These are phyloP conservation scores for Pezicula rhizophila DNA, from an alignment of 2,329 filamentous ascomycete genomes.

Conservation along the genomic window DNA sequence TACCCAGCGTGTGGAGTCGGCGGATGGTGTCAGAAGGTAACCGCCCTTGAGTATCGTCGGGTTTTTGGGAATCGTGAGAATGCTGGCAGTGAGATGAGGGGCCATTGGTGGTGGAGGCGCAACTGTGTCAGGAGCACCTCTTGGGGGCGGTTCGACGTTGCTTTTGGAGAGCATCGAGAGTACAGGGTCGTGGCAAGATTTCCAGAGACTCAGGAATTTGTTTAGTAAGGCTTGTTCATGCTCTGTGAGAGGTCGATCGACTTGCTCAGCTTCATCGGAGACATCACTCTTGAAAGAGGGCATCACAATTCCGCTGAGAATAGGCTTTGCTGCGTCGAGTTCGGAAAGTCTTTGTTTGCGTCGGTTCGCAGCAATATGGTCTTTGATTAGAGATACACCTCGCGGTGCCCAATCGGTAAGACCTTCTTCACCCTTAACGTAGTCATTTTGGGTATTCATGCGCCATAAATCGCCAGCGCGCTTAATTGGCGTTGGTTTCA, in stretches of 20 bases:
- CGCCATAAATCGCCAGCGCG: conserved; percentile 90
- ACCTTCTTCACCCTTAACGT: conserved; percentile 91
- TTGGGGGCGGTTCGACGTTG: conserved; percentile 63
- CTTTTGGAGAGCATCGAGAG: conserved; percentile 48
- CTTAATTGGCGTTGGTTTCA: conserved; percentile 86
- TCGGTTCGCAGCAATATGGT: conserved; percentile 73
- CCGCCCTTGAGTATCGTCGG: conserved; percentile 76
- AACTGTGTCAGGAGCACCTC: conserved; percentile 38
- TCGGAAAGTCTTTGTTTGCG: conserved; percentile 70
- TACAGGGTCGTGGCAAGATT: conserved; percentile 25
- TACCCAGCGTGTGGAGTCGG: conserved; percentile 77
- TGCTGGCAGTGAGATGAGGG: conserved; percentile 67
- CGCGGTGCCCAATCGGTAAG: conserved; percentile 81
- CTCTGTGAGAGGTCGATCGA: conserved; percentile 14
- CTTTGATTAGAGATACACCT: conserved; percentile 83
- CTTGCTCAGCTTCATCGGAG: conserved; percentile 25
- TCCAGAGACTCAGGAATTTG: conserved; percentile 30
- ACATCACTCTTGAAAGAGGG: background rate
- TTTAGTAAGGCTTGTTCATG: conserved; percentile 34
- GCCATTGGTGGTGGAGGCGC: conserved; percentile 33
- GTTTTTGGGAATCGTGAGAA: conserved; percentile 76
- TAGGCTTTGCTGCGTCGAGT: conserved; percentile 67
- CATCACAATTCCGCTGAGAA: conserved; percentile 54
- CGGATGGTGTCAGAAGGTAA: conserved; percentile 80
- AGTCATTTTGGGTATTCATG: conserved; percentile 90